These are phyloP conservation scores for Nymphaea colorata DNA, from an alignment of 164 flowering plant genomes.

Conservation along the genomic window DNA sequence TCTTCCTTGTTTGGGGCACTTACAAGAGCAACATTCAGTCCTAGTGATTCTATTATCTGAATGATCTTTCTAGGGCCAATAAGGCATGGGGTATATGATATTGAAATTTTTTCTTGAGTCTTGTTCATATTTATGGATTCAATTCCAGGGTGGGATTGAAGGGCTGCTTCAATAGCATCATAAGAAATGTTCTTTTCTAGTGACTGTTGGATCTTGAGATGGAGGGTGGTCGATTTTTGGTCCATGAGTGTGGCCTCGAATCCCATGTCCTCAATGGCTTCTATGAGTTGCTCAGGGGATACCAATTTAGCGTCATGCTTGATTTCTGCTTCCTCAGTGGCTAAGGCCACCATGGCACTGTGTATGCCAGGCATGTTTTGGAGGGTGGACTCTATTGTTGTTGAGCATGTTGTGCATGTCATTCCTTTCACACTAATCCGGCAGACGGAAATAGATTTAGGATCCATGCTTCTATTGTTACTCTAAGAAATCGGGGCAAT, in stretches of 20 bases:
- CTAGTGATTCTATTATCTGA: conserved; percentile 1
- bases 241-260: conserved; percentile 8
- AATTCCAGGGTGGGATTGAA: conserved; percentile 6
- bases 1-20: conserved; percentile 3
- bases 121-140: conserved; percentile 6
- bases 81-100: conserved; percentile 9
- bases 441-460: background rate
- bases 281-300: background rate
- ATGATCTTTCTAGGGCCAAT: conserved; percentile 14
- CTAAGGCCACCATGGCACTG: conserved; percentile 8
- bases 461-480: background rate
- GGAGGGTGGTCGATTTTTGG: conserved; percentile 5
- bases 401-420: conserved; percentile 14
- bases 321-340: conserved; percentile 12
- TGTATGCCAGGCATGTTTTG: conserved; percentile 3
- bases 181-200: conserved; percentile 2
- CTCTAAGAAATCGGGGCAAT: background rate
- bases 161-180: background rate
- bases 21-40: background rate
- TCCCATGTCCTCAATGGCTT: conserved; percentile 10
- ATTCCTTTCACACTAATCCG: conserved; percentile 8
- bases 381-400: conserved; percentile 7
- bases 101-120: background rate
- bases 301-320: conserved; percentile 4
- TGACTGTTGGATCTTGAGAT: conserved; percentile 4